Conservation (phyloP, 2,329 filamentous ascomycete genomes). For the Epichloe uncinata region DNA sequence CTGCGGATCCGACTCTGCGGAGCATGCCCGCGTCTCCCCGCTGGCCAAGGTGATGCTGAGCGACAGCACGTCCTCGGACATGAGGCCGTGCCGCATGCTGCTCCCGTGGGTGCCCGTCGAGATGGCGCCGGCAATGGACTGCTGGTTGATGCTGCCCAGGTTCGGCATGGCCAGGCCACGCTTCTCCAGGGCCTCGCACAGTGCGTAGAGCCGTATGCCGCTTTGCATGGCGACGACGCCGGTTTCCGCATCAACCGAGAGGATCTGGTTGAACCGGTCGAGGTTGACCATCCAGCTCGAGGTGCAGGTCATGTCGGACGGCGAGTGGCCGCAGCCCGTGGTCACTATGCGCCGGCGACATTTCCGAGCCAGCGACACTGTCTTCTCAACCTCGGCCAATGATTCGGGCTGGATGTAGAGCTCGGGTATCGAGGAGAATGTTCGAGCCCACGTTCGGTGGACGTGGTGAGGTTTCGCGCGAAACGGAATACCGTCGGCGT, state of each 20-base stretch:
- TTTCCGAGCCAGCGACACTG: conserved; percentile 64
- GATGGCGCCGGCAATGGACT: conserved; percentile 86
- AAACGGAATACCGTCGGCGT: conserved; percentile 48
- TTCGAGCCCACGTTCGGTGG: conserved; percentile 90
- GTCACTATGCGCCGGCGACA: conserved; percentile 73
- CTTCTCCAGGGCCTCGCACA: conserved; percentile 61
- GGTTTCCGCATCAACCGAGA: conserved; percentile 53
- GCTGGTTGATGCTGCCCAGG: conserved; percentile 86
- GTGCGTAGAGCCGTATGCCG: conserved; percentile 68
- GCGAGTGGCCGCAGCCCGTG: conserved; percentile 86
- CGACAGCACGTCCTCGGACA: conserved; percentile 64
- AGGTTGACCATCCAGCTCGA: conserved; percentile 92
- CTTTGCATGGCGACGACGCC: conserved; percentile 65
- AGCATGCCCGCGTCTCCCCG: conserved; percentile 60
- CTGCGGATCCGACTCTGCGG: conserved; percentile 53
- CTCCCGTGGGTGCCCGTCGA: conserved; percentile 90
- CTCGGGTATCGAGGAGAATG: conserved; percentile 79
- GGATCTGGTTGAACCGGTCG: conserved; percentile 63
- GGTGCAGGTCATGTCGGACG: conserved; percentile 82
- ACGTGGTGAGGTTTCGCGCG: conserved; percentile 57
- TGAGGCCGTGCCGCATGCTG: conserved; percentile 66
- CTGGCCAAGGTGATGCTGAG: conserved; percentile 74
- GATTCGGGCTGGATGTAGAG: conserved; percentile 79
- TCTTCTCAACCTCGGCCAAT: conserved; percentile 69
- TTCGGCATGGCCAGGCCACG: conserved; percentile 78